Conservation (phyloP, 768 basidiomycete species). For the Melanogaster broomeanus region DNA sequence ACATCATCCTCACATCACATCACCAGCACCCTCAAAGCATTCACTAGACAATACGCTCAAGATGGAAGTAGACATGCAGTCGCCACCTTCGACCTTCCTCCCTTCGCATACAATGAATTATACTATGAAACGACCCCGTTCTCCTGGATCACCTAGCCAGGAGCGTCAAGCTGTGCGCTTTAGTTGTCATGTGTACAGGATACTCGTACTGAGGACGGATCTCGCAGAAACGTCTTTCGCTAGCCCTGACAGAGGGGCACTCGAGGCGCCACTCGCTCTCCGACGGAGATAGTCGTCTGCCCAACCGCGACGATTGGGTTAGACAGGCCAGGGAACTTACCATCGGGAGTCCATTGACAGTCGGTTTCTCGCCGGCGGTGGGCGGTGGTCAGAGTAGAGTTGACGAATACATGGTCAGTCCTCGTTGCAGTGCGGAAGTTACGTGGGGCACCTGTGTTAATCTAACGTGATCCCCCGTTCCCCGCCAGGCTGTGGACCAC, state of each 20-base stretch:
- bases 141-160: slow-evolving; percentile 49
- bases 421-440: not conserved
- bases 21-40: not conserved
- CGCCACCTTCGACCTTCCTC: slow-evolving; percentile 41
- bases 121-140: slow-evolving; percentile 57
- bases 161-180: slow-evolving; percentile 56
- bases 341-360: slow-evolving; percentile 39
- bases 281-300: slow-evolving; percentile 29
- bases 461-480: not conserved
- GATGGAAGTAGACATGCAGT: slow-evolving; percentile 62
- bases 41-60: slow-evolving; percentile 13
- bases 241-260: slow-evolving; percentile 37
- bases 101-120: slow-evolving; percentile 36
- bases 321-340: slow-evolving; percentile 64
- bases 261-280: slow-evolving; percentile 33
- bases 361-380: slow-evolving; percentile 8
- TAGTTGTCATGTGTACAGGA: not conserved
- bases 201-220: not conserved
- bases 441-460: not conserved
- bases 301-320: slow-evolving; percentile 74
- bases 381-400: slow-evolving; percentile 8
- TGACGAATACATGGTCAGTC: slow-evolving; percentile 52
- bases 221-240: slow-evolving; percentile 58
- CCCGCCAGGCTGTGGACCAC: slow-evolving; percentile 23
- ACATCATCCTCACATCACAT: not conserved